Percentiles rank a stretch among this genome's conserved stretches.
These are phyloP conservation scores for Erodium texanum DNA, from an alignment of 441 rosid genomes.

Conservation along the genomic window DNA sequence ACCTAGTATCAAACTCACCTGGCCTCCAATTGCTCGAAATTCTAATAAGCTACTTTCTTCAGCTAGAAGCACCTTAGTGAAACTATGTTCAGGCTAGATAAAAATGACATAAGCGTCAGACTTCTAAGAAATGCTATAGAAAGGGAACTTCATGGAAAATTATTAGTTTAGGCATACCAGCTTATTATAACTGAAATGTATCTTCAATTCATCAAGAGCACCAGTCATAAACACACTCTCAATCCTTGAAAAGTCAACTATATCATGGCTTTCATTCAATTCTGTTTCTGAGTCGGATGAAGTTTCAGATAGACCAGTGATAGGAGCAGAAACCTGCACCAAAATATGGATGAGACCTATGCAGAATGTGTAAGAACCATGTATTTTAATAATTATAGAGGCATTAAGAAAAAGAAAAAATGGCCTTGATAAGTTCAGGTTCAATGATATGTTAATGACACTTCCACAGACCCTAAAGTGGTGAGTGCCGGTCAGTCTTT, in stretches of 20 bases:
- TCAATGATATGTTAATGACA: neutral
- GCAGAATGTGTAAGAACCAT: neutral
- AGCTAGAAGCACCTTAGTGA: constrained; percentile 69
- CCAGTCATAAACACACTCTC: constrained; percentile 79
- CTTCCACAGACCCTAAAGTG: neutral
- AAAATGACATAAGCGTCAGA: constrained; percentile 28
- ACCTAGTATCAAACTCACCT: constrained; percentile 40
- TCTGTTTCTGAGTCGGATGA: constrained; percentile 82
- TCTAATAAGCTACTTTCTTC: constrained; percentile 67
- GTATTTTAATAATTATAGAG: neutral
- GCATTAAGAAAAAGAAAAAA: neutral
- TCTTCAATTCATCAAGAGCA: constrained; percentile 84
- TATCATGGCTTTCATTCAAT: constrained; percentile 28
- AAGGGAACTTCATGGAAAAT: constrained; percentile 18
- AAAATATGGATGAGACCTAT: constrained; percentile 13
- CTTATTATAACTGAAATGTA: constrained; percentile 58
- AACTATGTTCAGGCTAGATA: constrained; percentile 50
- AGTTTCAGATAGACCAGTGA: constrained; percentile 76
- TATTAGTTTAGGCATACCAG: constrained; percentile 37
- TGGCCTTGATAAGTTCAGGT: neutral
- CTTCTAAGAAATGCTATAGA: constrained; percentile 19
- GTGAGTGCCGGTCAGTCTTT: neutral
- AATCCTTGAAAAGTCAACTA: constrained; percentile 33
- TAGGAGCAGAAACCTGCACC: constrained; percentile 75
- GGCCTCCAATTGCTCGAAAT: constrained; percentile 94